A percentile compares a stretch with the other conserved stretches of the same genome.
These are phyloP conservation scores for Gossypium davidsonii DNA, from an alignment of 441 rosid genomes.

Conservation along the genomic window DNA sequence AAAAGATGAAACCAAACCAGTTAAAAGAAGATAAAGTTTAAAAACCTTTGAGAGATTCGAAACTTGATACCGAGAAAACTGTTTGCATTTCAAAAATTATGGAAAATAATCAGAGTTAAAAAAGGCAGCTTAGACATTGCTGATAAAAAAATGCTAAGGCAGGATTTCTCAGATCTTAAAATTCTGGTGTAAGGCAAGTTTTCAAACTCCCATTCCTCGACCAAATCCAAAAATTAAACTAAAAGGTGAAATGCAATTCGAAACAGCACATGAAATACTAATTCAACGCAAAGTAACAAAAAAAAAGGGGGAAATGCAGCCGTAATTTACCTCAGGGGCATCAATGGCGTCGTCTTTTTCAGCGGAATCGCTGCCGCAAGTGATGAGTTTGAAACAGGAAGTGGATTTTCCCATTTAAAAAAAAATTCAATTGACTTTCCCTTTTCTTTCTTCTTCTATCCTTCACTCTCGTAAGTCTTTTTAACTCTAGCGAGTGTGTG, in stretches of 20 bases:
- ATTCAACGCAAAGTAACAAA: not conserved
- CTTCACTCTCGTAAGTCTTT: not conserved
- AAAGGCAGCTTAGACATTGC: not conserved
- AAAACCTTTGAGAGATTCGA: not conserved
- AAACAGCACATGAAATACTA: not conserved
- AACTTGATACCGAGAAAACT: not conserved
- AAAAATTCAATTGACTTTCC: not conserved
- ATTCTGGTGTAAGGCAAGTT: not conserved
- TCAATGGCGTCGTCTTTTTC: conserved; percentile 37
- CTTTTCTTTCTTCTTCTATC: conserved; percentile 13
- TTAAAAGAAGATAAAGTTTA: not conserved
- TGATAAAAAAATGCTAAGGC: not conserved
- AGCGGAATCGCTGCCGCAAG: conserved; percentile 65
- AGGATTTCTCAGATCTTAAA: conserved; percentile 10
- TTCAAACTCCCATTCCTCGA: not conserved
- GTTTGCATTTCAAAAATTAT: not conserved
- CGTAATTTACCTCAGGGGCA: conserved; percentile 42
- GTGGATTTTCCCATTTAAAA: conserved; percentile 72
- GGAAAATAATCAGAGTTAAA: not conserved
- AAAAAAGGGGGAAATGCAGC: not conserved
- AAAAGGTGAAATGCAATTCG: conserved; percentile 8
- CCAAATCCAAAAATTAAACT: not conserved
- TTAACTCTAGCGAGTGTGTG: not conserved
- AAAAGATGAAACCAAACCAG: not conserved
- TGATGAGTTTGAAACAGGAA: conserved; percentile 77